These are phyloP conservation scores for Aureobasidium sp. DNA, from an alignment of 2,329 filamentous ascomycete genomes.

Conservation along the genomic window DNA sequence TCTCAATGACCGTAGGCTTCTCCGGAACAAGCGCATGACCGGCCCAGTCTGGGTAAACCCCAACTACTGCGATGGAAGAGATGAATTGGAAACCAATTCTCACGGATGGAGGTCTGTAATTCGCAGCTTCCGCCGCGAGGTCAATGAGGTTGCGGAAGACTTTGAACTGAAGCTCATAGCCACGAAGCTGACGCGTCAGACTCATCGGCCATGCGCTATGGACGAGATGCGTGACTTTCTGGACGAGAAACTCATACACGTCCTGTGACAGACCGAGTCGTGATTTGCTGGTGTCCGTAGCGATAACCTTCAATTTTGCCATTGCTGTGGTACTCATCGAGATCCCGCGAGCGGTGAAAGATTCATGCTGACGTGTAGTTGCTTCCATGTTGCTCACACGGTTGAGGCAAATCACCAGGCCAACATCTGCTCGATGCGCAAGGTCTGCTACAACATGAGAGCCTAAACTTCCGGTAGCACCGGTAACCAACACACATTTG, in stretches of 20 bases:
- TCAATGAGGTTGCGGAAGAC: conserved; percentile 46
- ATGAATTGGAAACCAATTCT: conserved; percentile 33
- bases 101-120: conserved; percentile 18
- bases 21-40: conserved; percentile 37
- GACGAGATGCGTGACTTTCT: conserved; percentile 42
- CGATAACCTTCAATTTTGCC: conserved; percentile 40
- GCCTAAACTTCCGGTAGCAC: conserved; percentile 36
- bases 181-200: conserved; percentile 44
- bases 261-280: conserved; percentile 41
- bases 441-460: conserved; percentile 30
- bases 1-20: conserved; percentile 32
- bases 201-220: conserved; percentile 53
- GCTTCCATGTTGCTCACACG: conserved; percentile 35
- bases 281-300: conserved; percentile 42
- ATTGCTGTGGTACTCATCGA: too few species aligned
- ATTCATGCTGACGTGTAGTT: too few species aligned
- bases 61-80: conserved; percentile 38
- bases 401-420: conserved; percentile 42
- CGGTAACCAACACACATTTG: conserved; percentile 32
- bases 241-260: conserved; percentile 35
- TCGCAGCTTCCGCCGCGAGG: conserved; percentile 34
- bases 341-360: too few species aligned
- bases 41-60: conserved; percentile 25
- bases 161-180: conserved; percentile 46
- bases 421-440: conserved; percentile 26